Evolutionary conservation across 345 rosid species (phyloP).

Genomic region (Rhizophora apiculata): DNA sequence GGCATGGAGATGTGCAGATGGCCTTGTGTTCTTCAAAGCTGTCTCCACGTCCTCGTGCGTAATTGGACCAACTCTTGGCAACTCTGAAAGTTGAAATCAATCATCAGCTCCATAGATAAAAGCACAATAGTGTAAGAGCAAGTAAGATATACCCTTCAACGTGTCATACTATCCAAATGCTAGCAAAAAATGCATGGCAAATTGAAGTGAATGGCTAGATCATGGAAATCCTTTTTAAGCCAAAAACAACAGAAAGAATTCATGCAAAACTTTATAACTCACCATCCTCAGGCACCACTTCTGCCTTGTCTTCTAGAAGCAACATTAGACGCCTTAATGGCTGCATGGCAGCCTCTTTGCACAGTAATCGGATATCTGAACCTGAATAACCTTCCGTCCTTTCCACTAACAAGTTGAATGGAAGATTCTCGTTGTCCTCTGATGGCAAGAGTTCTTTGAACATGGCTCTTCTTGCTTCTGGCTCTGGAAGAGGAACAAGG

Average conservation of each 20-base stretch:
- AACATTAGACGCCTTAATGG: conserved; percentile 77
- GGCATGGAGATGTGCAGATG: conserved; percentile 88
- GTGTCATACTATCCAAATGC: no score
- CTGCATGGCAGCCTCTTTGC: conserved; percentile 97
- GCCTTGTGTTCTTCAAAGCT: conserved; percentile 85
- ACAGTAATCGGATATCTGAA: conserved; percentile 83
- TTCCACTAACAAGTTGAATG: conserved; percentile 71
- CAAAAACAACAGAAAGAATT: no score
- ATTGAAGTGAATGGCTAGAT: no score
- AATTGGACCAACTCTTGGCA: conserved; percentile 79
- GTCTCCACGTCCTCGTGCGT: conserved; percentile 57
- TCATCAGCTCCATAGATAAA: neutral
- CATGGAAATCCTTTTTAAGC: no score
- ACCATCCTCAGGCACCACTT: conserved; percentile 78
- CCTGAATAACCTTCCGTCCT: conserved; percentile 84
- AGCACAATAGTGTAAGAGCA: no score
- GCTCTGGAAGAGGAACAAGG: conserved; percentile 93
- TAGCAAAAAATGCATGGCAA: no score
- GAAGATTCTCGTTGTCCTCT: conserved; percentile 55
- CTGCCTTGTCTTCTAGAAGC: conserved; percentile 56
- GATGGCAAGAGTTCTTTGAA: conserved; percentile 73
- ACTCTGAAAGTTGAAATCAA: conserved; percentile 45
- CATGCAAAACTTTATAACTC: conserved; percentile 10
- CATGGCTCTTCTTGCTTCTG: conserved; percentile 94
- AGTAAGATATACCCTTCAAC: no score